phyloP scores from a whole-genome alignment of 2,329 filamentous ascomycete species.

The Aspergillus intermedius region DNA sequence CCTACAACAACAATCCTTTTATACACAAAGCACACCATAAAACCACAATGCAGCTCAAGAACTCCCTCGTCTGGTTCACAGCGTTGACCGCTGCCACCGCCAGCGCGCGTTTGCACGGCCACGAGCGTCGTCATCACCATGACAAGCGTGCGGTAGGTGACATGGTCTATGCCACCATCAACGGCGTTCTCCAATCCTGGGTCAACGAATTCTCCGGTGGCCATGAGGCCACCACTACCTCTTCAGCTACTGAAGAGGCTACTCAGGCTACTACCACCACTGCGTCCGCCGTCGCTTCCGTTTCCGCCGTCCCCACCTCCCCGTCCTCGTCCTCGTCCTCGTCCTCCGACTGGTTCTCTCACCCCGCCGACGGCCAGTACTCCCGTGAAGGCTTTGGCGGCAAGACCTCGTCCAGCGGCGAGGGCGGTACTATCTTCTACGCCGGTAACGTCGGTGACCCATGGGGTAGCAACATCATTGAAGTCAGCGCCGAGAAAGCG shows the following conservation, averaged over 20 bases:
- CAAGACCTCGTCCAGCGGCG: conserved; percentile 11
- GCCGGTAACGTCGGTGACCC: conserved; percentile 32
- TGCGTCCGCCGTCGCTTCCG: conserved; percentile 1
- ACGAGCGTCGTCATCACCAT: conserved; percentile 33
- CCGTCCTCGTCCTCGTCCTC: conserved; percentile 4
- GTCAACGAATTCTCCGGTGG: conserved; percentile 26
- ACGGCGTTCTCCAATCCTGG: conserved; percentile 29
- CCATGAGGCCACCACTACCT: conserved; percentile 4
- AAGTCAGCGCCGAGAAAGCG: conserved; percentile 26
- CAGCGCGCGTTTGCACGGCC: conserved; percentile 32
- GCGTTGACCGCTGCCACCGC: conserved; percentile 32
- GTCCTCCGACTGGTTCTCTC: conserved; percentile 18
- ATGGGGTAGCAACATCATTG: conserved; percentile 37
- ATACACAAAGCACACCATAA: too few relatives aligned
- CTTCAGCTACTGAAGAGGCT: conserved; percentile 9
- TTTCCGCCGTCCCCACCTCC: conserved; percentile 10
- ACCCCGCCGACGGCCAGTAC: conserved; percentile 16
- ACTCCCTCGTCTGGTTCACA: conserved; percentile 29
- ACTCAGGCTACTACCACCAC: conserved; percentile 7
- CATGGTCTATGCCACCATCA: conserved; percentile 26
- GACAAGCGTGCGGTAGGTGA: conserved; percentile 29
- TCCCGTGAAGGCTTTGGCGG: conserved; percentile 27
- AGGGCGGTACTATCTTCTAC: conserved; percentile 18
- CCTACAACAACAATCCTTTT: not conserved
- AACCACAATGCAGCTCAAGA: conserved; percentile 33